Evolutionary conservation across 2,329 filamentous ascomycete genomes (phyloP).

Genomic region (Diplodia mutila): DNA sequence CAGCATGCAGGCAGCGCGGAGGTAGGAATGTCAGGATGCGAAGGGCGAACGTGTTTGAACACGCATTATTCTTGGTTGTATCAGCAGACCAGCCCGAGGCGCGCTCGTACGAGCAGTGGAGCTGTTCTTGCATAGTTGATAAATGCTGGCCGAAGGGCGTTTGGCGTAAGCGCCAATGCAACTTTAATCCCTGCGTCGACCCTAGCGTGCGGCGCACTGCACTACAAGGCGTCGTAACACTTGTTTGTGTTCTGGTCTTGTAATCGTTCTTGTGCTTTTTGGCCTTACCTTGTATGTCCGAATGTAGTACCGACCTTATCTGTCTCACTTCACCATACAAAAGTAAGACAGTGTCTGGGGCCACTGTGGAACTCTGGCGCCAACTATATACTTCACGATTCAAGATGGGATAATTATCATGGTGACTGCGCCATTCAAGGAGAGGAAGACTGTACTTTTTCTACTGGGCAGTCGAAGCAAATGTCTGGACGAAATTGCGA

Average conservation of each 20-base stretch:
- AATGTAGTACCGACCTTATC: background rate
- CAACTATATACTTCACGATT: background rate
- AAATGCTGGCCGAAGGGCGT: slow-evolving; percentile 2
- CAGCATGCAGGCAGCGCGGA: background rate
- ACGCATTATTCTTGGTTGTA: background rate
- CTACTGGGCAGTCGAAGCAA: too few relatives aligned
- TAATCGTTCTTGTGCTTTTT: background rate
- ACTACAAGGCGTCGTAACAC: background rate
- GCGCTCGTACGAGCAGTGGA: background rate
- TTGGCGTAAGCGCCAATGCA: slow-evolving; percentile 3
- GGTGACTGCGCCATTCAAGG: too few relatives aligned
- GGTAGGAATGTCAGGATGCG: background rate
- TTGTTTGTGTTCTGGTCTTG: background rate
- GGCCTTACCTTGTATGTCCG: background rate
- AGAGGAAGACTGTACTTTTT: too few relatives aligned
- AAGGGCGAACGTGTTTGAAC: background rate
- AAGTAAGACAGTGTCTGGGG: too few relatives aligned
- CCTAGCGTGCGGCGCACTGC: background rate
- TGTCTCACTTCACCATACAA: background rate
- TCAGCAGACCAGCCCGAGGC: background rate
- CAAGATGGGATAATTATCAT: too few relatives aligned
- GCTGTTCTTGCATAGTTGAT: background rate
- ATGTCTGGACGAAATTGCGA: too few relatives aligned
- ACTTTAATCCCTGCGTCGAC: background rate
- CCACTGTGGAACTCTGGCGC: background rate